Base-by-base conservation (phyloP, 305 asterid genomes). In the Withania somnifera region DNA sequence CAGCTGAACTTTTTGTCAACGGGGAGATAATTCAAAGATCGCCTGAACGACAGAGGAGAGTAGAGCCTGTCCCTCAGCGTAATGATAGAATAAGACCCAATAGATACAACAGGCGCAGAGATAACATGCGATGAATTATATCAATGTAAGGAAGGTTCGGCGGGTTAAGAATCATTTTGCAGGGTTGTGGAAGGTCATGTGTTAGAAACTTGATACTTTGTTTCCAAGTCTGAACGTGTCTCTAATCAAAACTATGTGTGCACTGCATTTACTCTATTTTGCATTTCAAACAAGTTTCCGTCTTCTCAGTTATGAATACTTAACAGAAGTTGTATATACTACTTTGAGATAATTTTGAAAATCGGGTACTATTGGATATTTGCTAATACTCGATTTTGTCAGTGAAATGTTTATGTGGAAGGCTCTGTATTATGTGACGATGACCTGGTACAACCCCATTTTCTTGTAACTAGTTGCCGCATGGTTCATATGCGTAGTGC, bases 1-100 rank as follows among this genome's bases (percentile, higher is more conserved):
- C 92, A 94, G 98, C 98, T 81, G 98, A 94, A 85, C 90, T 94
- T 82, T 89, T 84, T 14, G 97, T 94, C 40, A 90, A 92, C 78
- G 98, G 98, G 54, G 96, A 92, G 88, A 94, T 94, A 54, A 97
- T 94, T 58, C 93, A 90, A 68, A 89, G 98, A 66, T 91, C 97
- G 51, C 97, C 98, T 0, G 98, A 92, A 90, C 90, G 98, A 82
- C 96, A 94, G 78, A 92, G 92, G 91, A 89, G 97, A 83, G 97
- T 94, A 71, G 94, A 91, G 88, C 98, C 98, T n/a, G 91, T 91
- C 84, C 94, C 96, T 52, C 97, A 91, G 84, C 82, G 86, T 50
- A 63, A 83, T 0, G 80, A 81, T 63, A 76, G 61, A 66, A 57
- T 81, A 64, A 64, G 79, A 24, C 76, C 66, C 80, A 79, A 58